phyloP scores from a whole-genome alignment of 768 basidiomycete genomes.

The Lentinula lateritia region DNA sequence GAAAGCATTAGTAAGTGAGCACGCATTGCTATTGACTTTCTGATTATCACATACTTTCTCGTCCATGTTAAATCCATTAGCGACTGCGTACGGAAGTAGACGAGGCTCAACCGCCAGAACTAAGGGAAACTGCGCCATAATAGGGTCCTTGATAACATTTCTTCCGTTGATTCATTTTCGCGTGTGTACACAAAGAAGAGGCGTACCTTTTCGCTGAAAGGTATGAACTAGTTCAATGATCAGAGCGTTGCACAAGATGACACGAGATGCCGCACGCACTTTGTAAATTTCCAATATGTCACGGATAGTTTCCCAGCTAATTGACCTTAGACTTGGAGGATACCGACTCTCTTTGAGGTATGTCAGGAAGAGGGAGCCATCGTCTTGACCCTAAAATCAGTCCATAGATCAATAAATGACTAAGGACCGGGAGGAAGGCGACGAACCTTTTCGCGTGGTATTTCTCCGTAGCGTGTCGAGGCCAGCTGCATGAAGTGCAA shows the following conservation, averaged over 20 bases:
- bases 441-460: constrained; percentile 55
- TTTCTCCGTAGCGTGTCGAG: constrained; percentile 53
- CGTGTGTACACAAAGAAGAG: background rate
- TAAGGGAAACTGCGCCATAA: constrained; percentile 73
- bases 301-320: constrained; percentile 59
- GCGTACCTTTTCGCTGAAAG: constrained; percentile 64
- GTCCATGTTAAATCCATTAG: constrained; percentile 77
- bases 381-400: constrained; percentile 55
- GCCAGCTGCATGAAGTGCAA: constrained; percentile 58
- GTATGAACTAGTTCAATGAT: constrained; percentile 54
- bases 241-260: constrained; percentile 9
- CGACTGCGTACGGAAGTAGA: constrained; percentile 62
- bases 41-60: constrained; percentile 45
- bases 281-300: constrained; percentile 68
- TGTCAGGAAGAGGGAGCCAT: constrained; percentile 56
- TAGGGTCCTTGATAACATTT: constrained; percentile 49
- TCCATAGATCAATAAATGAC: constrained; percentile 1
- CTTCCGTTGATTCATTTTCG: background rate
- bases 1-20: background rate
- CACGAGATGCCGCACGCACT: constrained; percentile 30
- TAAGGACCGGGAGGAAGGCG: background rate
- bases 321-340: constrained; percentile 50
- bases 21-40: constrained; percentile 4
- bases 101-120: constrained; percentile 74
- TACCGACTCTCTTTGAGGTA: constrained; percentile 69